Evolutionary conservation across 208 protist genomes (phyloP).

Genomic region (Crithidia expoeki): DNA sequence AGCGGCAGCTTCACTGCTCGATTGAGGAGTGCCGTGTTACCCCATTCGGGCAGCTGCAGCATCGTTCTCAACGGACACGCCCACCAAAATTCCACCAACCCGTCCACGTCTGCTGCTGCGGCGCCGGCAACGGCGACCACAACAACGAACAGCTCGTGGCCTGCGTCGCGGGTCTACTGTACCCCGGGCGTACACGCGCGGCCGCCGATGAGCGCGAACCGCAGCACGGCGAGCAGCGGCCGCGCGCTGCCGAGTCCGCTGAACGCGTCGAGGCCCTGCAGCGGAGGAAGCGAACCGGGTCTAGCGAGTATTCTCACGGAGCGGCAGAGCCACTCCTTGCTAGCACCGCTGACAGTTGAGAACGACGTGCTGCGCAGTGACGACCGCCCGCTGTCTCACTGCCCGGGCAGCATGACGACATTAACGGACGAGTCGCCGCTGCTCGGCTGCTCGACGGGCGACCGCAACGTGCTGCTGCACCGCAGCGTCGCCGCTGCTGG

Average conservation of each 20-base stretch:
- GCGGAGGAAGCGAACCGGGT: not conserved
- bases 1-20: conserved; percentile 2
- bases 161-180: conserved; percentile 3
- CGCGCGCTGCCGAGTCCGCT: conserved; percentile 1
- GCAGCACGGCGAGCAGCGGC: conserved; percentile 23
- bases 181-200: not conserved
- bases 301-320: conserved; percentile 8
- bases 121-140: conserved; percentile 2
- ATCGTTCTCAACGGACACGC: not conserved
- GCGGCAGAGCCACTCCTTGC: conserved; percentile 7
- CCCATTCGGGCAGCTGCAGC: conserved; percentile 9
- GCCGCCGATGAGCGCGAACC: conserved; percentile 20
- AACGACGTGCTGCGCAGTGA: conserved; percentile 14
- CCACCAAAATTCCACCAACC: not conserved
- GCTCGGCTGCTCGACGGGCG: conserved; percentile 16
- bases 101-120: not conserved
- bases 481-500: conserved; percentile 10
- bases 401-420: conserved; percentile 5
- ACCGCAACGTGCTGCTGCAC: conserved; percentile 11
- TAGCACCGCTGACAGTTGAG: not conserved
- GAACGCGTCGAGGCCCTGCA: conserved; percentile 20
- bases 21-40: conserved; percentile 1
- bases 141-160: conserved; percentile 23
- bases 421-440: conserved; percentile 13
- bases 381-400: conserved; percentile 11